phyloP scores from a whole-genome alignment of 2,329 filamentous ascomycete species.

The Talaromyces atroroseus region DNA sequence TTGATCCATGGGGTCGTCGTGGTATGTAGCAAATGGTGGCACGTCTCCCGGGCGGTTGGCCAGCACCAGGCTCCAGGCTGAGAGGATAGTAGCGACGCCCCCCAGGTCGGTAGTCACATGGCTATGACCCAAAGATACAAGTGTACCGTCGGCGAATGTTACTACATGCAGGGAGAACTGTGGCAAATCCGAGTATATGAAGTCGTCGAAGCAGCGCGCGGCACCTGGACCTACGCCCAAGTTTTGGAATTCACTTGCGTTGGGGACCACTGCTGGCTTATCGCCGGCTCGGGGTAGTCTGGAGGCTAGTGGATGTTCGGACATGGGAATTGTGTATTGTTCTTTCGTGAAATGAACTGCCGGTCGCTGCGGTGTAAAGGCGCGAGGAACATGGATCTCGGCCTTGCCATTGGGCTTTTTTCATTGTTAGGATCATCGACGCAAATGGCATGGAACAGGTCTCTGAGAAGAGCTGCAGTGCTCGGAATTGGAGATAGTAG shows the following conservation, averaged over 20 bases:
- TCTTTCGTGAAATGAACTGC: constrained; percentile 5
- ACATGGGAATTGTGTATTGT: not conserved
- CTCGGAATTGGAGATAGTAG: not conserved
- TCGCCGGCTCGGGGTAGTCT: not conserved
- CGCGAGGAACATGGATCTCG: constrained; percentile 1
- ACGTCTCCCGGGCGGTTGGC: not conserved
- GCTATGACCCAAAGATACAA: not conserved
- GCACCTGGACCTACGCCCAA: not conserved
- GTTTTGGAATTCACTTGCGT: not conserved
- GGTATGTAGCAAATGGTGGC: not conserved
- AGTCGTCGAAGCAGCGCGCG: constrained; percentile 1
- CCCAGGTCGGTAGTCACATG: constrained; percentile 6
- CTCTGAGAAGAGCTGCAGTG: not conserved
- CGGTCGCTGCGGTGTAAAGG: not conserved
- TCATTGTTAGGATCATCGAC: not conserved
- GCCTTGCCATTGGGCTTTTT: constrained; percentile 1
- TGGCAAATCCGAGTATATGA: constrained; percentile 2
- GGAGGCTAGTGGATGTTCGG: not conserved
- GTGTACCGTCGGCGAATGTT: not conserved
- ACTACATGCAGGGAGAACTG: constrained; percentile 1
- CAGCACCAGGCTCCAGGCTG: constrained; percentile 3
- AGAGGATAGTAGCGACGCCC: not conserved
- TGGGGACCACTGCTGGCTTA: not conserved
- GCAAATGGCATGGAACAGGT: not conserved
- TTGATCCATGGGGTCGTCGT: not conserved